Base-by-base conservation (phyloP, 164 flowering plant genomes). In the Vitis labrusca region DNA sequence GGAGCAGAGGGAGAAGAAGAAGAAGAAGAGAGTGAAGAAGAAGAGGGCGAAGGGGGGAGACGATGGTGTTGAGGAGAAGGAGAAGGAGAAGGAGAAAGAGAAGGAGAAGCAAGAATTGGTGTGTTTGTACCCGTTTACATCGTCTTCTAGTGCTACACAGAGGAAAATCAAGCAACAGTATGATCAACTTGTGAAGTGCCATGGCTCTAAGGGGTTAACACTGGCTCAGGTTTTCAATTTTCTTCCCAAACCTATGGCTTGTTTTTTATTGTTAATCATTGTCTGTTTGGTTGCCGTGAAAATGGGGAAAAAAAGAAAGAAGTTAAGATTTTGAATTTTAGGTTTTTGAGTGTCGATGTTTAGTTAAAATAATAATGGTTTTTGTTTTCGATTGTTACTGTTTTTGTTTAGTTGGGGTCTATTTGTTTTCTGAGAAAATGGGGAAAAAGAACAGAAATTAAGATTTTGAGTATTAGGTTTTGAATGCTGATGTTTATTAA, bases 151-250 rank as follows among this genome's bases (percentile, higher is more conserved):
- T 74, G 86, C 79, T 2, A 89, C 85, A 9, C 97, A 92, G 87
- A 85, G 91, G 85, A 91, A 81, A 83, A 90, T 91, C 62, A 91
- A 90, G 74, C 88, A 83, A 72, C 94, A 90, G 73, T 91, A 88
- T 79, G 94, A 91, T 80, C 87, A 87, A 75, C 85, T 91, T 49
- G 86, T 89, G 30, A 88, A 88, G 80, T 83, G 88, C 23, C 82
- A 87, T 63, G 87, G 80, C 55, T 79, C 88, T 63, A 85, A 88
- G 64, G 82, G 78, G 50, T 77, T 91, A 74, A 89, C 93, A 47
- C 68, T 90, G 19, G 82, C 85, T 72, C 94, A 91, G 94, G 97
- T 91, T 69, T 19, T 52, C 13, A 11, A 48, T 50, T 61, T n/a
- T 71, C 16, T 52, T 13, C 12, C 3, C 44, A 9, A 3, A 16